Evolutionary conservation across 1,284 basidiomycete genomes (phyloP).

Genomic region (Ustilago shanxiensis): DNA sequence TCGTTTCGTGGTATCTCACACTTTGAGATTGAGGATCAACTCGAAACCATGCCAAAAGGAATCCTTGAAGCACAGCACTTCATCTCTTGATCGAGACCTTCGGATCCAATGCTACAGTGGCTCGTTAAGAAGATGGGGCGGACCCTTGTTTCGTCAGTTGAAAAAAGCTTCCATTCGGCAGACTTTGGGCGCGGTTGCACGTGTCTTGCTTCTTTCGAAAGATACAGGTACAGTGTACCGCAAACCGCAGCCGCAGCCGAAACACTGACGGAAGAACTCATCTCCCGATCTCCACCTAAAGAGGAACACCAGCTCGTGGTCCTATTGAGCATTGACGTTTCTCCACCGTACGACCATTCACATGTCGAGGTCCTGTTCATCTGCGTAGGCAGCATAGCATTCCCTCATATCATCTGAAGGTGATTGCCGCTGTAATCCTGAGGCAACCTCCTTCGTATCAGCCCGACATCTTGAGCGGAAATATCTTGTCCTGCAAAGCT

Average conservation of each 20-base stretch:
- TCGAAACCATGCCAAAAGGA: too few species aligned
- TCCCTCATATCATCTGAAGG: neutral
- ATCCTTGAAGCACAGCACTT: neutral
- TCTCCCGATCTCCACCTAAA: too few species aligned
- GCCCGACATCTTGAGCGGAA: neutral
- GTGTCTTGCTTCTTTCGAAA: neutral
- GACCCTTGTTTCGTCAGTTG: neutral
- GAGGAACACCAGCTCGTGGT: neutral
- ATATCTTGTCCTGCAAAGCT: slow-evolving; percentile 2
- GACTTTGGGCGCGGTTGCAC: neutral
- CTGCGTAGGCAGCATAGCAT: neutral
- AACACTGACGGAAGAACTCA: too few species aligned
- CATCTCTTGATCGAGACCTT: neutral
- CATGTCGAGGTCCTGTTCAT: neutral
- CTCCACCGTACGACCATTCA: too few species aligned
- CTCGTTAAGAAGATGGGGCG: neutral
- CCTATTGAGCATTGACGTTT: neutral
- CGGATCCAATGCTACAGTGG: neutral
- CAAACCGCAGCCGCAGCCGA: slow-evolving; percentile 2
- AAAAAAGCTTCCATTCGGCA: neutral
- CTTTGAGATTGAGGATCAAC: too few species aligned
- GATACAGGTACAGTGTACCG: too few species aligned
- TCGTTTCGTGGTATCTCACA: too few species aligned
- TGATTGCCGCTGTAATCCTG: too few species aligned
- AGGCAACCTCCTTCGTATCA: neutral